Evolutionary conservation across 2,329 filamentous ascomycete species (phyloP).

Genomic region (Cladosporium phlei): DNA sequence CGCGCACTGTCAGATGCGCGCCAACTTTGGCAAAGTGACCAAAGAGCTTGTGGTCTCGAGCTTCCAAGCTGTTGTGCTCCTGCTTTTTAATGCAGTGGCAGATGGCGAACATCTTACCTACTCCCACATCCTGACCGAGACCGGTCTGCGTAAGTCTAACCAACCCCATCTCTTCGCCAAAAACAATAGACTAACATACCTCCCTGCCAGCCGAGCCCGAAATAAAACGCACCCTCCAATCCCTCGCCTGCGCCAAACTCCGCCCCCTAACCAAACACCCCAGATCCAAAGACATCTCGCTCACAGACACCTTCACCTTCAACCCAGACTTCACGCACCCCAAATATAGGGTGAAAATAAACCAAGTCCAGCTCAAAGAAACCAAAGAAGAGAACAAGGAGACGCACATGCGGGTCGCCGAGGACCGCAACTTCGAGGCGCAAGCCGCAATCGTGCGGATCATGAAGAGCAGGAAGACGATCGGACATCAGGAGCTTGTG

Average conservation of each 20-base stretch:
- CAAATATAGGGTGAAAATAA: conserved; percentile 94
- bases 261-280: conserved; percentile 81
- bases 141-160: conserved; percentile 59
- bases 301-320: conserved; percentile 77
- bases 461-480: conserved; percentile 88
- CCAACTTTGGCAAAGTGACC: conserved; percentile 68
- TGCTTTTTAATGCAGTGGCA: conserved; percentile 76
- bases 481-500: conserved; percentile 81
- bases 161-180: neutral
- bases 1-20: conserved; percentile 83
- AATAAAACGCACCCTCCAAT: conserved; percentile 86
- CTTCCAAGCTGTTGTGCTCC: conserved; percentile 84
- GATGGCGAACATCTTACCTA: conserved; percentile 65
- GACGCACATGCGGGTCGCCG: conserved; percentile 83
- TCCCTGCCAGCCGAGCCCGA: conserved; percentile 59
- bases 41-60: conserved; percentile 90
- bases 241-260: conserved; percentile 83
- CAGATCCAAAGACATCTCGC: conserved; percentile 68
- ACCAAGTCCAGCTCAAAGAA: conserved; percentile 95
- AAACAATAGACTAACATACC: conserved; percentile 16
- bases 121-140: conserved; percentile 67
- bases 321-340: conserved; percentile 72
- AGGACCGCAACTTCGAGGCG: conserved; percentile 90
- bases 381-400: conserved; percentile 92
- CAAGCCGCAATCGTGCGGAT: conserved; percentile 95